phyloP scores from a whole-genome alignment of 169 alveolate genomes.

The Cryptosporidium ubiquitum region DNA sequence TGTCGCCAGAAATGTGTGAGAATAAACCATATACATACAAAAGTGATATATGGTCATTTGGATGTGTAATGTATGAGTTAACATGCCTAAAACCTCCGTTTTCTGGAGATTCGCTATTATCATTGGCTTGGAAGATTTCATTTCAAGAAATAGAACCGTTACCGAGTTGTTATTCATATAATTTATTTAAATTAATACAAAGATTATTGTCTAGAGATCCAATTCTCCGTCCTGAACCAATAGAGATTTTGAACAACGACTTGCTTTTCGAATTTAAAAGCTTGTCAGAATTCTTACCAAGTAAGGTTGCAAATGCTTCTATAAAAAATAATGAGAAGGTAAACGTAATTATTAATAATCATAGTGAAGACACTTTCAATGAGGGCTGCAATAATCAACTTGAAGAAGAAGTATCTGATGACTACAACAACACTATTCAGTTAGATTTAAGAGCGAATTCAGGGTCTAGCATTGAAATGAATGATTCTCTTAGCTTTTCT shows the following conservation, averaged over 20 bases:
- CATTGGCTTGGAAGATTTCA: conserved; percentile 72
- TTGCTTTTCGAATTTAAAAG: not conserved
- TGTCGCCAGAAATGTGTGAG: conserved; percentile 91
- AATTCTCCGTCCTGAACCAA: conserved; percentile 42
- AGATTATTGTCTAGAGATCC: conserved; percentile 51
- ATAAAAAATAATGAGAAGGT: not conserved
- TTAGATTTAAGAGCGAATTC: not conserved
- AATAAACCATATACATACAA: conserved; percentile 90
- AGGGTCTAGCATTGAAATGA: not conserved
- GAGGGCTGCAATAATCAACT: not conserved
- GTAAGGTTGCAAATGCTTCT: not conserved
- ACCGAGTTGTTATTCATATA: conserved; percentile 42
- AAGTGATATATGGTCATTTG: conserved; percentile 94
- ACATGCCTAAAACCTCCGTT: conserved; percentile 89
- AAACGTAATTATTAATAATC: not conserved
- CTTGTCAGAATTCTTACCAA: not conserved
- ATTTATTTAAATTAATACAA: conserved; percentile 44
- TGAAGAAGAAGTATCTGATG: not conserved
- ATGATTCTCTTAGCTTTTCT: not conserved
- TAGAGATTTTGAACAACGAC: conserved; percentile 7
- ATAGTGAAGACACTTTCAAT: not conserved
- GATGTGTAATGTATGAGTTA: conserved; percentile 93
- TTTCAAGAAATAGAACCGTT: conserved; percentile 66
- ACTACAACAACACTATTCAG: not conserved
- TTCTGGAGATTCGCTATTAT: conserved; percentile 81